These are phyloP conservation scores for Parietichytrium sp. DNA, from an alignment of 108 stramenopile genomes.

Conservation along the genomic window DNA sequence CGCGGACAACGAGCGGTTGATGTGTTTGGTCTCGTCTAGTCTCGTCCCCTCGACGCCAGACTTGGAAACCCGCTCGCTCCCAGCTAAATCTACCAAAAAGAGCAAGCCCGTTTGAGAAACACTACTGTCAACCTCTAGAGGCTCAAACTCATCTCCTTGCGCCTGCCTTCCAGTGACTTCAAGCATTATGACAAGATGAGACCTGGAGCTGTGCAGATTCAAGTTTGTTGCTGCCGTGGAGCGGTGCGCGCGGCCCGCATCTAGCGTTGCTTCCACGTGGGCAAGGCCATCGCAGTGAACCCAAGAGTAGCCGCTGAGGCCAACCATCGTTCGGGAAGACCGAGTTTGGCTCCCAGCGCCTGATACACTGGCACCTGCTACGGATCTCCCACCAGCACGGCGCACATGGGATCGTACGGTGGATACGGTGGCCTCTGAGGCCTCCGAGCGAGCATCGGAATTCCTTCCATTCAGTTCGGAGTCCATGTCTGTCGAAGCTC, in stretches of 20 bases:
- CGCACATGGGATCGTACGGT: no score
- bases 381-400: no score
- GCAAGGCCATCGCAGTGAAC: slow-evolving; percentile 70
- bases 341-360: slow-evolving; percentile 63
- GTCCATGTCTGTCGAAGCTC: slow-evolving; percentile 64
- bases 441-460: not conserved
- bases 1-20: slow-evolving; percentile 70
- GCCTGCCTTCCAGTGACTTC: slow-evolving; percentile 44
- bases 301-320: slow-evolving; percentile 85
- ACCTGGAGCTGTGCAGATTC: slow-evolving; percentile 69
- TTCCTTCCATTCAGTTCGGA: slow-evolving; percentile 53
- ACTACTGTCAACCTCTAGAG: not conserved
- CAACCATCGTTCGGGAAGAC: slow-evolving; percentile 57
- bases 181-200: slow-evolving; percentile 63
- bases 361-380: no score
- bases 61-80: slow-evolving; percentile 74
- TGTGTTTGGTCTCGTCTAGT: slow-evolving; percentile 67
- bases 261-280: slow-evolving; percentile 74
- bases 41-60: slow-evolving; percentile 60
- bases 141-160: slow-evolving; percentile 66
- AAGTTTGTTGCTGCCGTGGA: slow-evolving; percentile 66
- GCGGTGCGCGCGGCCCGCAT: slow-evolving; percentile 73
- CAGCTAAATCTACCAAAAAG: slow-evolving; percentile 79
- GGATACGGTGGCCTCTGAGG: not conserved
- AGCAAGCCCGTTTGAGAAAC: slow-evolving; percentile 64